phyloP scores from a whole-genome alignment of 495 filamentous ascomycete genomes.

The Penicillium roqueforti region DNA sequence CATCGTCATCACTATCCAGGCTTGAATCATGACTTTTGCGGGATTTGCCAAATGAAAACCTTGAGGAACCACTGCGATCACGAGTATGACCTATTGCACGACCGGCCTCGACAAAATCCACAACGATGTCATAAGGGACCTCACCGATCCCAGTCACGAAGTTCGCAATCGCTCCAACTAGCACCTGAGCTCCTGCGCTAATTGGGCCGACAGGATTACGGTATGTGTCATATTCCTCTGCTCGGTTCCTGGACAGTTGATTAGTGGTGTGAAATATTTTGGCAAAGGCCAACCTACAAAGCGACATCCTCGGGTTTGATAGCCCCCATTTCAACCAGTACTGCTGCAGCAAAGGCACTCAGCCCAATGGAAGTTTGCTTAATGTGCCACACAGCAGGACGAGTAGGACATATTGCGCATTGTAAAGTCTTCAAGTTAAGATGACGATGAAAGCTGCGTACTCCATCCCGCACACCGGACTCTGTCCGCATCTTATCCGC shows the following conservation, averaged over 20 bases:
- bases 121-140: conserved; percentile 70
- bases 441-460: conserved; percentile 64
- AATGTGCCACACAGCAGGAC: conserved; percentile 67
- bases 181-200: conserved; percentile 63
- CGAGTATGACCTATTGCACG: conserved; percentile 50
- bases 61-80: conserved; percentile 35
- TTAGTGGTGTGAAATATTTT: conserved; percentile 20
- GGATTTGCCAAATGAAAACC: conserved; percentile 1
- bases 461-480: conserved; percentile 58
- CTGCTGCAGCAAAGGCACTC: conserved; percentile 64
- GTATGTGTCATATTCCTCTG: conserved; percentile 66
- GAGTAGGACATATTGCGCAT: conserved; percentile 60
- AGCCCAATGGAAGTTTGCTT: conserved; percentile 58
- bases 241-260: conserved; percentile 49
- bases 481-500: conserved; percentile 60
- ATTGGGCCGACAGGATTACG: conserved; percentile 70
- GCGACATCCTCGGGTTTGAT: conserved; percentile 63
- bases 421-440: conserved; percentile 56
- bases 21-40: conserved; percentile 1
- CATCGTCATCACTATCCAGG: not conserved
- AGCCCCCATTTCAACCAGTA: conserved; percentile 57
- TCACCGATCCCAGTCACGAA: conserved; percentile 81
- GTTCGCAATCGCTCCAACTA: conserved; percentile 69
- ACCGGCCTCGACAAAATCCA: conserved; percentile 53
- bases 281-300: conserved; percentile 40